Evolutionary conservation across 192 early-diverging fungal genomes (phyloP).

Genomic region (Backusella tarrabulga): DNA sequence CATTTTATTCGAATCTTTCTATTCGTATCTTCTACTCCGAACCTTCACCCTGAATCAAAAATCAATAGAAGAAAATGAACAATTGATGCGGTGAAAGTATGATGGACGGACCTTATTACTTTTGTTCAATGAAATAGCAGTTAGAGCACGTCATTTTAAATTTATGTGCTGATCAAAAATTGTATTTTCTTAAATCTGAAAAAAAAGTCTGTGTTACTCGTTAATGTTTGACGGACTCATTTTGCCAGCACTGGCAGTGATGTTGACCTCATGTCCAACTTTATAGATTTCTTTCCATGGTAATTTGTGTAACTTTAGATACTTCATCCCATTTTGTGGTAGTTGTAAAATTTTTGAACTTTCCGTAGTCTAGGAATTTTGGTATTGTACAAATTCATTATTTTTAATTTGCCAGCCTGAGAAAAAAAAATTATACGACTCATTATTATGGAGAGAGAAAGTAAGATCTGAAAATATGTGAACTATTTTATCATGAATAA

Average conservation of each 20-base stretch:
- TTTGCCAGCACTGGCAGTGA: not conserved
- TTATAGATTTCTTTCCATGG: not conserved
- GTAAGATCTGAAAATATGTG: not conserved
- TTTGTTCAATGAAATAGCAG: not conserved
- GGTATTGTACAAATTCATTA: not conserved
- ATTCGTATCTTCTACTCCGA: constrained; percentile 4
- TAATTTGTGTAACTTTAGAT: not conserved
- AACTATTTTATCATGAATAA: not conserved
- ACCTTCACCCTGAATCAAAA: not conserved
- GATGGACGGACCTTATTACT: not conserved
- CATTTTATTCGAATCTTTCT: not conserved
- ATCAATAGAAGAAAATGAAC: not conserved
- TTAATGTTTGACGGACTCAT: constrained; percentile 3
- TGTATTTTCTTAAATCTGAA: not conserved
- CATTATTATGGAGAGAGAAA: not conserved
- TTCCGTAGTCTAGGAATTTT: not conserved
- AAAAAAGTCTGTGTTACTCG: not conserved
- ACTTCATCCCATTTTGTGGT: constrained; percentile 4
- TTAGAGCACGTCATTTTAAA: constrained; percentile 5
- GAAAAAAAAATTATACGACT: not conserved
- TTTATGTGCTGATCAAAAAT: not conserved
- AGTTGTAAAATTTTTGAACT: not conserved
- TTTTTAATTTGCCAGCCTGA: not conserved
- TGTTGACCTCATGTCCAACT: constrained; percentile 2
- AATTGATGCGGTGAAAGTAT: not conserved